Percentiles rank a stretch among this genome's conserved stretches.
phyloP scores from a whole-genome alignment of 2,329 filamentous ascomycete species.

The Epichloe sp. region DNA sequence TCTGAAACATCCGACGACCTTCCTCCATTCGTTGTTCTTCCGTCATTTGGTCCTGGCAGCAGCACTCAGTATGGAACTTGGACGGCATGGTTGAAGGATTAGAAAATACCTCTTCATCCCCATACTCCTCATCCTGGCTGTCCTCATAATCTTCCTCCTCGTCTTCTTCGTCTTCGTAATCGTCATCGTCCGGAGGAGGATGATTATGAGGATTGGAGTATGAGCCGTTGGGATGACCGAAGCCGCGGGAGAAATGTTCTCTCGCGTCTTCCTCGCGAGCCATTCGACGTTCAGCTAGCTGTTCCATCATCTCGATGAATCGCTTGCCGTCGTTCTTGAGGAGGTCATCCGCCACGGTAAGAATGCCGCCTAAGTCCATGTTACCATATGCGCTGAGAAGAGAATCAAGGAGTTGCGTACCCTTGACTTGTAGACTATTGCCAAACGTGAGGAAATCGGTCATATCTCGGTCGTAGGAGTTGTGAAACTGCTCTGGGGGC shows the following conservation, averaged over 20 bases:
- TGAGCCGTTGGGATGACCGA: conserved; percentile 47
- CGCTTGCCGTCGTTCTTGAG: conserved; percentile 98
- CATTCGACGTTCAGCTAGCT: conserved; percentile 94
- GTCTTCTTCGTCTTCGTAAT: conserved; percentile 56
- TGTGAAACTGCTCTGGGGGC: conserved; percentile 54
- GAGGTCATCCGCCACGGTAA: conserved; percentile 95
- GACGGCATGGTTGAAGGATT: conserved; percentile 26
- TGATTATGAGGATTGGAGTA: conserved; percentile 53
- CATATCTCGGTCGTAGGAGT: conserved; percentile 49
- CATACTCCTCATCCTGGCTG: conserved; percentile 51
- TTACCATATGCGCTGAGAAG: conserved; percentile 32
- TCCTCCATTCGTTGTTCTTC: conserved; percentile 99
- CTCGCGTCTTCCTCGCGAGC: conserved; percentile 80
- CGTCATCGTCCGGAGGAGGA: conserved; percentile 64
- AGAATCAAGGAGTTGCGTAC: conserved; percentile 38
- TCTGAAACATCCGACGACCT: conserved; percentile 96
- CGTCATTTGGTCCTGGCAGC: conserved; percentile 77
- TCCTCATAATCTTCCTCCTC: conserved; percentile 49
- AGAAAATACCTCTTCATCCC: conserved; percentile 64
- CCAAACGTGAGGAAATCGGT: conserved; percentile 95
- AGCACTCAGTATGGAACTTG: conserved; percentile 30
- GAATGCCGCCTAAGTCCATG: conserved; percentile 69
- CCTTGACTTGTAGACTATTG: conserved; percentile 90
- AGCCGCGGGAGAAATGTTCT: conserved; percentile 47
- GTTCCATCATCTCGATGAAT: conserved; percentile 99